phyloP scores from a whole-genome alignment of 108 stramenopile species.

The Conticribra guillardii region DNA sequence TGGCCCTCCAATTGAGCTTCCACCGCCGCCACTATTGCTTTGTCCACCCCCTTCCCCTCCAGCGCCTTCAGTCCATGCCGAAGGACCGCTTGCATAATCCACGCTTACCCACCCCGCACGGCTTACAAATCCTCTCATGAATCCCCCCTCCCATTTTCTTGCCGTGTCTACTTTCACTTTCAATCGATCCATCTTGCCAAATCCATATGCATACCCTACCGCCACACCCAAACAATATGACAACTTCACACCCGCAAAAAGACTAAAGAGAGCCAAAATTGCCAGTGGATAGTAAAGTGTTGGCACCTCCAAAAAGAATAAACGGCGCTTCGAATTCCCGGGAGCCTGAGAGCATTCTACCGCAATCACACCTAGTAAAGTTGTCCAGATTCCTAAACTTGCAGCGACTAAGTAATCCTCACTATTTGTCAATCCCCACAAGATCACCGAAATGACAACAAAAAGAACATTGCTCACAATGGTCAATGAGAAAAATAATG shows the following conservation, averaged over 20 bases:
- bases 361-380: constrained; percentile 70
- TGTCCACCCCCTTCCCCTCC: constrained; percentile 20
- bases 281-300: constrained; percentile 75
- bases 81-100: constrained; percentile 43
- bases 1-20: constrained; percentile 24
- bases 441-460: constrained; percentile 46
- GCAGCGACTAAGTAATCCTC: constrained; percentile 41
- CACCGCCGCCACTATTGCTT: constrained; percentile 11
- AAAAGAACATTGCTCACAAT: constrained; percentile 60
- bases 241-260: constrained; percentile 67
- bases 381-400: constrained; percentile 72
- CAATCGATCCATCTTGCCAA: constrained; percentile 49
- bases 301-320: constrained; percentile 74
- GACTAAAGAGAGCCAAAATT: constrained; percentile 69
- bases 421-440: constrained; percentile 51
- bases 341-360: constrained; percentile 81
- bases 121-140: constrained; percentile 38
- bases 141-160: constrained; percentile 54
- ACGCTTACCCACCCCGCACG: constrained; percentile 45
- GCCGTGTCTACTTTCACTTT: constrained; percentile 46
- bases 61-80: constrained; percentile 45
- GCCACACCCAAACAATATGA: constrained; percentile 70
- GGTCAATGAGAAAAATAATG: constrained; percentile 60
- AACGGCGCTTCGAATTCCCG: constrained; percentile 51
- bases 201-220: constrained; percentile 75